Evolutionary conservation across 495 filamentous ascomycete genomes (phyloP), one percentile per base, ranked within the genome.

Genomic region (Penicillium silybi): DNA sequence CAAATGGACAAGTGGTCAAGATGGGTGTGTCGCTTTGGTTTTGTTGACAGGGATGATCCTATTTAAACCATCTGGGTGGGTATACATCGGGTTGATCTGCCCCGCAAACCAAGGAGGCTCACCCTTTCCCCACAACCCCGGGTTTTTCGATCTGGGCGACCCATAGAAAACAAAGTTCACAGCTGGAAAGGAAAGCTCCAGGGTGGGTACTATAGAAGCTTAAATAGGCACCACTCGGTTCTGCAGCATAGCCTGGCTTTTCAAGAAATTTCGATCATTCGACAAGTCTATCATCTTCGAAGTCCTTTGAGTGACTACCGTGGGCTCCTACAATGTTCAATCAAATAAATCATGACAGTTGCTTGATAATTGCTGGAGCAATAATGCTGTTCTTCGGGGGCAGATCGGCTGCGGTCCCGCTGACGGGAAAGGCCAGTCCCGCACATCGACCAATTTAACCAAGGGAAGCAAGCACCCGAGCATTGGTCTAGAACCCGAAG

Each of bases 1-100:
- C 46, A 50, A 15, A 55, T 35, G 2, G 53, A 50, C 3, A 55
- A 29, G 34, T 55, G 53, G 35, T 55, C 53, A 10, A 41, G 46
- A 7, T 26, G 34, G 15, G 46, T 55, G 25, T 55, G 53, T 15
- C 46, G 41, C 25, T 46, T 55, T 3, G 53, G 53, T 11, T 13
- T 32, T 32, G 9, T 10, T 9, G 10, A 32, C 29, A 32, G 29
- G 29, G 29, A 32, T 32, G 29, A 32, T 32, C 10, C 29, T 32
- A 32, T 32, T 32, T 32, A 8, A 32, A 32, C 13, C 13, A 13
- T 13, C 29, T 13, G 29, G 10, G 29, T 13, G 29, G 10, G 29
- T 32, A 32, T 32, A 32, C 9, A 32, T 32, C 29, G 29, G 29
- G 29, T 32, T 32, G 11, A 13, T 13, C n/a, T 32, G 29, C 29